Conservation (phyloP, 108 stramenopile genomes). For the Conticribra weissflogii region DNA sequence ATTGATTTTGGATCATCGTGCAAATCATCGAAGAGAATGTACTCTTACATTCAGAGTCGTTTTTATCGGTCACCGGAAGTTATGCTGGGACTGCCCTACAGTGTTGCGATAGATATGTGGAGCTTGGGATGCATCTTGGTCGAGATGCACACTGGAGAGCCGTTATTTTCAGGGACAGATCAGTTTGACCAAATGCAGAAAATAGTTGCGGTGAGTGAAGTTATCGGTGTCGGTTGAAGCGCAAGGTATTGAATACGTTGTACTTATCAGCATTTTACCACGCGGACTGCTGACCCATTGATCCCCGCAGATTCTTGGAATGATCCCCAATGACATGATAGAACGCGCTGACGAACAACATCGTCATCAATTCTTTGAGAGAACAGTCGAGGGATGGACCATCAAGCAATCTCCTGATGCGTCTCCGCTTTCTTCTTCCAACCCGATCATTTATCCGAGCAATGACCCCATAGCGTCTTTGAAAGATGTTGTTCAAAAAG, state of each 20-base stretch:
- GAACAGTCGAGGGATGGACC: constrained; percentile 48
- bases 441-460: constrained; percentile 62
- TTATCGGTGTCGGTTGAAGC: too few species aligned
- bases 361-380: constrained; percentile 81
- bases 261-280: not conserved
- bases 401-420: constrained; percentile 52
- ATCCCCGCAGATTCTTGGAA: constrained; percentile 75
- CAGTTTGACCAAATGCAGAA: constrained; percentile 98
- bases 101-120: constrained; percentile 98
- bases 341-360: constrained; percentile 73
- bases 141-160: constrained; percentile 98
- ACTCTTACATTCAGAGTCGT: constrained; percentile 98
- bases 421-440: constrained; percentile 36
- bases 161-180: constrained; percentile 95
- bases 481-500: constrained; percentile 75
- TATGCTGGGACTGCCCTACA: constrained; percentile 95
- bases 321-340: constrained; percentile 84
- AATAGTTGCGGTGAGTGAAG: constrained; percentile 85
- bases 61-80: constrained; percentile 99
- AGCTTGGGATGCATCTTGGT: constrained; percentile 98
- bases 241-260: not conserved
- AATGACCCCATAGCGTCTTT: constrained; percentile 67
- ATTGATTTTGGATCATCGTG: constrained; percentile 99
- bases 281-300: not conserved
- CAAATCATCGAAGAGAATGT: constrained; percentile 88